A percentile compares a stretch with the other conserved stretches of the same genome.
Conservation (phyloP, 441 rosid species). For the Adansonia grandidieri region DNA sequence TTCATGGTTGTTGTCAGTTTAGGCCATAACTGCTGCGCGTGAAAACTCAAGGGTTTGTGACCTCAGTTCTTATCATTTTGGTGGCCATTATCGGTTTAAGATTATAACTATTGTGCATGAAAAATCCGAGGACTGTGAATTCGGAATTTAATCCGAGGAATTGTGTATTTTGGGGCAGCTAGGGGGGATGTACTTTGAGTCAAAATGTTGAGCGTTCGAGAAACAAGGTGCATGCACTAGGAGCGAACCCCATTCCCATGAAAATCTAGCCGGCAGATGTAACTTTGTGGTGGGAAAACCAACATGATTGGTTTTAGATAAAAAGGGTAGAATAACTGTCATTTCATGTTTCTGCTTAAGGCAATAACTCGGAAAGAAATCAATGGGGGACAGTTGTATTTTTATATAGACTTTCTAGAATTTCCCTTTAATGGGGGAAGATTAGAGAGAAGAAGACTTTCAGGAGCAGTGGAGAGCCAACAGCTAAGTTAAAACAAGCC, state of each 20-base stretch:
- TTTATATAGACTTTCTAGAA: background rate
- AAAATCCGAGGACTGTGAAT: too few relatives aligned
- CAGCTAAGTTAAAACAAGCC: too few relatives aligned
- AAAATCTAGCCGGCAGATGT: background rate
- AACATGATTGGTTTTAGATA: background rate
- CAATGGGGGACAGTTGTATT: background rate
- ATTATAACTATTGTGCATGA: too few relatives aligned
- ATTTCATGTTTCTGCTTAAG: too few relatives aligned
- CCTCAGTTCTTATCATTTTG: too few relatives aligned
- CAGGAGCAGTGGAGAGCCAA: too few relatives aligned
- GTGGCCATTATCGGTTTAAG: too few relatives aligned
- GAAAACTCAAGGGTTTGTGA: background rate
- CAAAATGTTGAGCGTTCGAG: too few relatives aligned
- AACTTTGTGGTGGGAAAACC: background rate
- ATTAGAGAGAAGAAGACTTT: background rate
- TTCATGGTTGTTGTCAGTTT: background rate
- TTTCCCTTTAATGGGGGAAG: background rate
- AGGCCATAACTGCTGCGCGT: background rate
- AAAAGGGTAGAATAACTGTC: background rate
- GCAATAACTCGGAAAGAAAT: background rate
- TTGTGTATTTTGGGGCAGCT: background rate
- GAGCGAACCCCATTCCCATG: background rate
- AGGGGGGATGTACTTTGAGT: too few relatives aligned
- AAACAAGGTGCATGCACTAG: constrained; percentile 9
- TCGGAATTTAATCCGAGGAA: too few relatives aligned